phyloP scores from a whole-genome alignment of 2,329 filamentous ascomycete genomes.

The Fusarium sp. region DNA sequence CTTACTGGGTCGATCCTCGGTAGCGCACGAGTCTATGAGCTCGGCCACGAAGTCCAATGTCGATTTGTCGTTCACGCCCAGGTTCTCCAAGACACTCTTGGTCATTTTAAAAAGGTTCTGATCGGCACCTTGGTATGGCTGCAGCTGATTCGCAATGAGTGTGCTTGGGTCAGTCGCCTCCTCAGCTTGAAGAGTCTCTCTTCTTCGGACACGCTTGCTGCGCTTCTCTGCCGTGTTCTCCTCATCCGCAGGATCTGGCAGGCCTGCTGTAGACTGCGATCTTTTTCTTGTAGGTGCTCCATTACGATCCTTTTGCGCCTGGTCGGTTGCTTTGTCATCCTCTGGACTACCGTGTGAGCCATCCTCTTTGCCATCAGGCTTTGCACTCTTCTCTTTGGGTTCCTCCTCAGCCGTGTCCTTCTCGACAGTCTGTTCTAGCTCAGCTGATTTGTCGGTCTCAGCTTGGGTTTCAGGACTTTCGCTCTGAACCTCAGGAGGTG shows the following conservation, averaged over 20 bases:
- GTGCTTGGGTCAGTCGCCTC: slow-evolving; percentile 65
- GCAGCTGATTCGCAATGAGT: slow-evolving; percentile 65
- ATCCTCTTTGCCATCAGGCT: slow-evolving; percentile 38
- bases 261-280: slow-evolving; percentile 71
- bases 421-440: slow-evolving; percentile 4
- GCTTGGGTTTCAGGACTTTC: slow-evolving; percentile 20
- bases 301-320: slow-evolving; percentile 50
- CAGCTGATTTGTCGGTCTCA: slow-evolving; percentile 14
- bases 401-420: slow-evolving; percentile 19
- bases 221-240: slow-evolving; percentile 70
- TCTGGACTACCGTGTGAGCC: slow-evolving; percentile 40
- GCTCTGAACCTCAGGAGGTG: slow-evolving; percentile 29
- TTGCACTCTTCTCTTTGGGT: slow-evolving; percentile 37
- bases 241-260: slow-evolving; percentile 68
- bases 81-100: slow-evolving; percentile 65
- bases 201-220: slow-evolving; percentile 73
- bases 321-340: slow-evolving; percentile 45
- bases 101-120: slow-evolving; percentile 67
- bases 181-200: slow-evolving; percentile 65
- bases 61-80: slow-evolving; percentile 64
- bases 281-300: slow-evolving; percentile 66
- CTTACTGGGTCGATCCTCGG: slow-evolving; percentile 63
- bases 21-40: slow-evolving; percentile 63
- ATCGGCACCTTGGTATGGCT: slow-evolving; percentile 68
- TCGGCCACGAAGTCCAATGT: slow-evolving; percentile 61